These are phyloP conservation scores for Cymbidium sinense DNA, from an alignment of 106 monocot species.

Conservation along the genomic window DNA sequence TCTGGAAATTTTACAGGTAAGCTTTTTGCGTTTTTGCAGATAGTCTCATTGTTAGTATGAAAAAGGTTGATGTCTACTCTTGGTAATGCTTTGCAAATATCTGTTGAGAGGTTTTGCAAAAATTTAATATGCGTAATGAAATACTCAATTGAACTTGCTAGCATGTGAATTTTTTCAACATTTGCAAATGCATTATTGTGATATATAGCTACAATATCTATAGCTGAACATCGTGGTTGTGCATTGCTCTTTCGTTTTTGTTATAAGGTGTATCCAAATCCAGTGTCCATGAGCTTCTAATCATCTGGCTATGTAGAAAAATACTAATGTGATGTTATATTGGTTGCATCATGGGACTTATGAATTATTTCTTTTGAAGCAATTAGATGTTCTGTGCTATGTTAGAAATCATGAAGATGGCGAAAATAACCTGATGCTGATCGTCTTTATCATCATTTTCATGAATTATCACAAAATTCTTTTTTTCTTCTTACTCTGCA, in stretches of 20 bases:
- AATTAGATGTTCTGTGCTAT: no score
- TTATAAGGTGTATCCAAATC: not conserved
- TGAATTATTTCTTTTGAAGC: no score
- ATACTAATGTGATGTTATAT: not conserved
- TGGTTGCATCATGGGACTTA: not conserved
- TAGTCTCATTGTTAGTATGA: not conserved
- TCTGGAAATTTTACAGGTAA: constrained; percentile 99
- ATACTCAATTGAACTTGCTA: not conserved
- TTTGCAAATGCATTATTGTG: not conserved
- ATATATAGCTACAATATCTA: not conserved
- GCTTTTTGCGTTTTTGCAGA: not conserved
- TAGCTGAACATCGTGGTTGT: not conserved
- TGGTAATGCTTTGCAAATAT: not conserved
- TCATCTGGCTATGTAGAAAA: not conserved
- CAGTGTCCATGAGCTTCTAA: no score
- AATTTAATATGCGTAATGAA: not conserved
- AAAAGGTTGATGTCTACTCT: not conserved
- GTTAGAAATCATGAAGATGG: no score
- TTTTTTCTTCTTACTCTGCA: no score
- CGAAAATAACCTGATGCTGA: no score
- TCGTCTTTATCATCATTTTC: no score
- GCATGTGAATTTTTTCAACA: not conserved
- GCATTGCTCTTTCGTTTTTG: not conserved
- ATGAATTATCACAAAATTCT: no score
- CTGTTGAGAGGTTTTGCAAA: not conserved